These are phyloP conservation scores for Penicillium lagena DNA, from an alignment of 495 filamentous ascomycete genomes.

Conservation along the genomic window DNA sequence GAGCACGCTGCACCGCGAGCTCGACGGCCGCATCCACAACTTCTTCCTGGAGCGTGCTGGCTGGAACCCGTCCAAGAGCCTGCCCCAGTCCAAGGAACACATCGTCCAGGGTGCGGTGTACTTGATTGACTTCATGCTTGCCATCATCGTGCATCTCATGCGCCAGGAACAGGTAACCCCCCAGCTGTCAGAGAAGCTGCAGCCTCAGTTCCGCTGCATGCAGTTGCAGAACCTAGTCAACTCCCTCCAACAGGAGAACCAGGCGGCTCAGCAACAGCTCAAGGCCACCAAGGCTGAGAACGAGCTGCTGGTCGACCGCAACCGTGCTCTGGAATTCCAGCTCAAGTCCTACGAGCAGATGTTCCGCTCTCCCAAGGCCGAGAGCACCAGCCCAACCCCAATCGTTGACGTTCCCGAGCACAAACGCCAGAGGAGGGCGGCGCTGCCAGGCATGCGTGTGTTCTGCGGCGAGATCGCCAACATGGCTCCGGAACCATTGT, in stretches of 20 bases:
- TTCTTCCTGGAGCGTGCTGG: slow-evolving; percentile 40
- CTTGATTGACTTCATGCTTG: slow-evolving; percentile 37
- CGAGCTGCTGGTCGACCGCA: slow-evolving; percentile 30
- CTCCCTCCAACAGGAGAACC: slow-evolving; percentile 36
- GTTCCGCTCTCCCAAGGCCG: slow-evolving; percentile 35
- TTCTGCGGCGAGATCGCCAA: slow-evolving; percentile 34
- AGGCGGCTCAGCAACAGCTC: slow-evolving; percentile 30
- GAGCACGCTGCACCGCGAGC: slow-evolving; percentile 36
- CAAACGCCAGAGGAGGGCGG: slow-evolving; percentile 26
- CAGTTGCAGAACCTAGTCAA: slow-evolving; percentile 33
- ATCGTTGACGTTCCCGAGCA: slow-evolving; percentile 23
- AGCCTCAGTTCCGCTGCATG: slow-evolving; percentile 38
- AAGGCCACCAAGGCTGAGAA: slow-evolving; percentile 34
- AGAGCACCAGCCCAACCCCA: slow-evolving; percentile 21
- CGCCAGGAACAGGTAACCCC: slow-evolving; percentile 35
- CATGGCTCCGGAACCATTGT: slow-evolving; percentile 12
- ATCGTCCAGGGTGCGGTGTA: slow-evolving; percentile 40
- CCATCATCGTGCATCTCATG: slow-evolving; percentile 35
- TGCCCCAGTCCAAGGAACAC: slow-evolving; percentile 42
- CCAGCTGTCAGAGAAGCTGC: slow-evolving; percentile 36
- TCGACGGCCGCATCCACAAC: slow-evolving; percentile 35
- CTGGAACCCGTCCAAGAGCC: slow-evolving; percentile 41
- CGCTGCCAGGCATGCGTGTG: slow-evolving; percentile 32
- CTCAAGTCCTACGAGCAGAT: slow-evolving; percentile 38
- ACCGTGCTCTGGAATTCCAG: slow-evolving; percentile 35